Percentiles rank a stretch among this genome's conserved stretches.
These are phyloP conservation scores for Cantharellus cinnabarinus DNA, from an alignment of 768 basidiomycete genomes.

Conservation along the genomic window DNA sequence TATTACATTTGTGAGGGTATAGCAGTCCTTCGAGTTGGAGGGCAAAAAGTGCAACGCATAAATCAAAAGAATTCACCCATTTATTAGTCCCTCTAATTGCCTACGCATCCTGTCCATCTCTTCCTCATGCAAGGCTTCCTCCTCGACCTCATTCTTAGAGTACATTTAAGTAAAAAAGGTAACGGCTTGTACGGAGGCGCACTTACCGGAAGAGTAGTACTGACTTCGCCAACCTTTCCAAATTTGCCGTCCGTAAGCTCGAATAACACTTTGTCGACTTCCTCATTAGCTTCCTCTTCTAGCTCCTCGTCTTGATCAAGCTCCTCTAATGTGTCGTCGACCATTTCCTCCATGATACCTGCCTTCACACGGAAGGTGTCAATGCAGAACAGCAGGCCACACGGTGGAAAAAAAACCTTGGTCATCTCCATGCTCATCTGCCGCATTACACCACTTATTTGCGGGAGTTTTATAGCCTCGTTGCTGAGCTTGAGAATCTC, in stretches of 20 bases:
- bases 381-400: neutral
- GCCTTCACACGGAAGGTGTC: constrained; percentile 31
- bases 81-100: constrained; percentile 73
- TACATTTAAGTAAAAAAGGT: constrained; percentile 5
- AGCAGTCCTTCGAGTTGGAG: no score
- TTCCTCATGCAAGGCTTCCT: constrained; percentile 68
- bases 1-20: no score
- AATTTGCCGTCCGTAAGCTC: constrained; percentile 91
- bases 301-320: constrained; percentile 88
- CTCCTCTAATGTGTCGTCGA: constrained; percentile 68
- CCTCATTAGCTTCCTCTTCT: constrained; percentile 90
- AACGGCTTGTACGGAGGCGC: neutral
- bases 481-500: constrained; percentile 99
- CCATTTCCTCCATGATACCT: constrained; percentile 95
- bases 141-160: constrained; percentile 23
- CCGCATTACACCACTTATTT: constrained; percentile 81
- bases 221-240: constrained; percentile 61
- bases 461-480: constrained; percentile 72
- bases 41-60: no score
- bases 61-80: constrained; percentile 16
- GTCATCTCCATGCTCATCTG: constrained; percentile 99
- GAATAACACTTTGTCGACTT: constrained; percentile 90
- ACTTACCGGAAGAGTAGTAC: constrained; percentile 56
- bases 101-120: constrained; percentile 82
- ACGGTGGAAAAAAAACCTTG: constrained; percentile 35